phyloP scores from a whole-genome alignment of 2,329 filamentous ascomycete genomes.

The Fusarium sp. region DNA sequence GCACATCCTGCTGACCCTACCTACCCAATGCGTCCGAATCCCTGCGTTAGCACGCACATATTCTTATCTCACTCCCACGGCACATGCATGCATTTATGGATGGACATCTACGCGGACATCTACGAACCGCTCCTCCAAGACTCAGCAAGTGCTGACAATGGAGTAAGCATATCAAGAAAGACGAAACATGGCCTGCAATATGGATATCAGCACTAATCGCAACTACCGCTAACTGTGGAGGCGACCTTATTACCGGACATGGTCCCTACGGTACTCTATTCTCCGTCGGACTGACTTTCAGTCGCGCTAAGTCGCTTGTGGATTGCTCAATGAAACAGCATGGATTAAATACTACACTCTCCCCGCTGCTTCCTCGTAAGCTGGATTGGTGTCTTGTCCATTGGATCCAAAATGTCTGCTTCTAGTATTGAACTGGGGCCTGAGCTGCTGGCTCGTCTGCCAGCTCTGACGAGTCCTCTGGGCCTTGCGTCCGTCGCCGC shows the following conservation, averaged over 20 bases:
- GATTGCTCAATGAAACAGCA: neutral
- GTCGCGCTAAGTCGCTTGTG: neutral
- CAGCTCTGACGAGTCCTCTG: slow-evolving; percentile 25
- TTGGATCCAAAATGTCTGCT: slow-evolving; percentile 1
- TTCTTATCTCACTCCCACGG: neutral
- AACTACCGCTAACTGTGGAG: neutral
- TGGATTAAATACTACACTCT: slow-evolving; percentile 12
- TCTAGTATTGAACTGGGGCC: slow-evolving; percentile 1
- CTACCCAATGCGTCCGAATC: neutral
- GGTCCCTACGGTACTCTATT: neutral
- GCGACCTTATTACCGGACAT: neutral
- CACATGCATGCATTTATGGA: neutral
- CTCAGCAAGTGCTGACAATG: neutral
- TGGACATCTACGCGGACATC: no score
- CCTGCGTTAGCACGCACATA: neutral
- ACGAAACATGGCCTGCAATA: neutral
- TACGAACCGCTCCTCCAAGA: neutral
- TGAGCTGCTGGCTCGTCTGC: slow-evolving; percentile 16
- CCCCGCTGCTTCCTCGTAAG: neutral
- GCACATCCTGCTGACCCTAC: neutral
- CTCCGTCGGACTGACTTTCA: neutral
- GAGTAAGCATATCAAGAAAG: no score
- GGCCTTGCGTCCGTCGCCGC: slow-evolving; percentile 12
- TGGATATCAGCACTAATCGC: neutral
- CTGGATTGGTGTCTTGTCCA: no score